Conservation (phyloP, 768 basidiomycete species). For the Leccinum variicolor region DNA sequence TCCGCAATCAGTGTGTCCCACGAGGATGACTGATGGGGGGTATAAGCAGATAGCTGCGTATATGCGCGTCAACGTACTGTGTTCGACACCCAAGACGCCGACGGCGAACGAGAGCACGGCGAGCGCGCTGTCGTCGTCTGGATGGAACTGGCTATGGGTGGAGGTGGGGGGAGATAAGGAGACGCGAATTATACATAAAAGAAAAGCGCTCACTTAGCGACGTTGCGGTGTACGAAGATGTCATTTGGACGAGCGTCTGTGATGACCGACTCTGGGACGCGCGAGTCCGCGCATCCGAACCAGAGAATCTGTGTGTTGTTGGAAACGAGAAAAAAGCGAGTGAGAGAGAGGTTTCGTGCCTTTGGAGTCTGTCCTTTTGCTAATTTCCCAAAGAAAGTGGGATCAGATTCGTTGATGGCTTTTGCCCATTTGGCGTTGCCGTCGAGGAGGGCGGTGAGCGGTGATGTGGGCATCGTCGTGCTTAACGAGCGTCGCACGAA, state of each 20-base stretch:
- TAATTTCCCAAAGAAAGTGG: constrained; percentile 58
- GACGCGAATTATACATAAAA: too few species aligned
- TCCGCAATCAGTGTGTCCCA: constrained; percentile 82
- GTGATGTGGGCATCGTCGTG: constrained; percentile 8
- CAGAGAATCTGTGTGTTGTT: constrained; percentile 55
- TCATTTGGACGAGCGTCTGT: constrained; percentile 76
- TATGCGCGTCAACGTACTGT: constrained; percentile 50
- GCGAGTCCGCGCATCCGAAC: constrained; percentile 85
- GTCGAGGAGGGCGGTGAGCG: constrained; percentile 32
- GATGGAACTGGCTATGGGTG: constrained; percentile 61
- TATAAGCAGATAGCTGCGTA: not conserved
- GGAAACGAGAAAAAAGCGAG: not conserved
- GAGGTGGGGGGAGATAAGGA: not conserved
- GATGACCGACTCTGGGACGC: constrained; percentile 80
- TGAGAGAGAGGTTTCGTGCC: constrained; percentile 31
- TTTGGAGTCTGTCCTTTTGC: constrained; percentile 68
- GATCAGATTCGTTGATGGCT: constrained; percentile 50
- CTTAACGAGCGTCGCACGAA: not conserved
- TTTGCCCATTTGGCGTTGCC: constrained; percentile 70
- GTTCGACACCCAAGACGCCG: constrained; percentile 63
- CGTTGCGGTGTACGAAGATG: constrained; percentile 85
- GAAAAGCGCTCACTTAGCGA: constrained; percentile 66
- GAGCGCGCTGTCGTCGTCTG: constrained; percentile 65
- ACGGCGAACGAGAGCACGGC: constrained; percentile 77
- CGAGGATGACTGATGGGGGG: constrained; percentile 58